Conservation (phyloP, 345 rosid species). For the Reutealis trisperma region DNA sequence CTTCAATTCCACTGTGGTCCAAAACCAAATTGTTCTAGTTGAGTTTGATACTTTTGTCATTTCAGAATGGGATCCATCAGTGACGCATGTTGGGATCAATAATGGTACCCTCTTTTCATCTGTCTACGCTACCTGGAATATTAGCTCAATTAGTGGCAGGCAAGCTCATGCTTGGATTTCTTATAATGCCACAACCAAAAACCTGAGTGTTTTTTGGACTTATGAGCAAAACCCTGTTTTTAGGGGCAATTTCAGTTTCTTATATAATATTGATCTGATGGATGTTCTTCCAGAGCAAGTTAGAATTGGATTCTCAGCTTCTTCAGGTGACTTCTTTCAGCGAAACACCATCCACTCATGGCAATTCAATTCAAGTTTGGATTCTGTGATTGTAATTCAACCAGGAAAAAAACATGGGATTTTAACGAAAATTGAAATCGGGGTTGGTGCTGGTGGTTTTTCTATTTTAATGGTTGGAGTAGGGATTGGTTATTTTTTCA, state of each 20-base stretch:
- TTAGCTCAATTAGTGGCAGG: neutral
- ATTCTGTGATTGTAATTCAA: neutral
- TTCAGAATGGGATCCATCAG: neutral
- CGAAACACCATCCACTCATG: constrained; percentile 23
- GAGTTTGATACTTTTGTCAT: neutral
- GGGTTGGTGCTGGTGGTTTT: no score
- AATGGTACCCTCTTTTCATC: constrained; percentile 12
- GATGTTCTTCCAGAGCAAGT: constrained; percentile 18
- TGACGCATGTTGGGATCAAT: constrained; percentile 11
- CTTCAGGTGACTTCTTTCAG: constrained; percentile 4
- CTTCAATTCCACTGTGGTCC: neutral
- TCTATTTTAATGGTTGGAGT: neutral
- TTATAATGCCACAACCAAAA: constrained; percentile 11
- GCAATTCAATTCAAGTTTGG: constrained; percentile 26
- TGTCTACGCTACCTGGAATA: constrained; percentile 16
- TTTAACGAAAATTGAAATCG: no score
- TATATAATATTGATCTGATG: constrained; percentile 16
- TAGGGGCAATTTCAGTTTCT: neutral
- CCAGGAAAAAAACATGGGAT: no score
- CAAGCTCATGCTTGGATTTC: constrained; percentile 2
- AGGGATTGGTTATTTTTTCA: neutral
- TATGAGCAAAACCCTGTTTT: neutral
- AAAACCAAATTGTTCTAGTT: neutral
- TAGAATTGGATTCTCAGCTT: constrained; percentile 31
- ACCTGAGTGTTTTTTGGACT: constrained; percentile 8